Evolutionary conservation across 2,329 filamentous ascomycete genomes (phyloP), one percentile per base, ranked within the genome.

Genomic region (Tolypocladium nubicola): DNA sequence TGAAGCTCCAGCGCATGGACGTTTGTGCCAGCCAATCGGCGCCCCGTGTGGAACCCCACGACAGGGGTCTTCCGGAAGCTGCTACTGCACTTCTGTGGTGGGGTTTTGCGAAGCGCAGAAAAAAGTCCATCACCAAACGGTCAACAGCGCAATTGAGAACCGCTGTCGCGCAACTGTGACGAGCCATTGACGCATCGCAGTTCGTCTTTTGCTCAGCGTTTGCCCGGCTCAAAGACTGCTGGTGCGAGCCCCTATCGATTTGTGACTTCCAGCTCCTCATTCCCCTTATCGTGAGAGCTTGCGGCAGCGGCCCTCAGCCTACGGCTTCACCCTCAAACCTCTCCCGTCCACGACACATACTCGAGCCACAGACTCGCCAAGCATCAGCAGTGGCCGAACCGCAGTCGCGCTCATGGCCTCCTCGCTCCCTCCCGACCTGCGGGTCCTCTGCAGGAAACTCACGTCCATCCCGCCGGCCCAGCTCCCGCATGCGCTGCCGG

Each of bases 401-500:
- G 26, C 14, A 1, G 26, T 30, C 47, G 19, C 47, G 2, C 19
- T 13, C 45, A 69, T 72, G 70, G 59, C 68, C 7, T 56, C 60
- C 7, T 45, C 35, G 8, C 41, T 37, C 21, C 43, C 78, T 7
- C 75, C 83, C 45, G 83, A 87, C 64, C 76, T 90, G 19, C 78
- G 81, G 59, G 80, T 85, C 54, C 75, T 90, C 50, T 88, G 83
- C 65, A 82, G 84, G 60, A 84, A 85, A 62, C 77, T 97, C 62
- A 85, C 86, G 1, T 85, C 88, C 1, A 86, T 88, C 13, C 79
- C 88, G 0, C 78, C 83, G n/a, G 75, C 83, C 52, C 85, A 93
- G 62, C 83, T 97, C 6, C 89, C 90, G 57, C 80, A 82, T 56
- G 79, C 91, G 54, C 81, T 89, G 59, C 85, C 89, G 38, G 82